These are phyloP conservation scores for Saturnispora kantuleensis DNA, from an alignment of 805 yeast genomes.

Conservation along the genomic window DNA sequence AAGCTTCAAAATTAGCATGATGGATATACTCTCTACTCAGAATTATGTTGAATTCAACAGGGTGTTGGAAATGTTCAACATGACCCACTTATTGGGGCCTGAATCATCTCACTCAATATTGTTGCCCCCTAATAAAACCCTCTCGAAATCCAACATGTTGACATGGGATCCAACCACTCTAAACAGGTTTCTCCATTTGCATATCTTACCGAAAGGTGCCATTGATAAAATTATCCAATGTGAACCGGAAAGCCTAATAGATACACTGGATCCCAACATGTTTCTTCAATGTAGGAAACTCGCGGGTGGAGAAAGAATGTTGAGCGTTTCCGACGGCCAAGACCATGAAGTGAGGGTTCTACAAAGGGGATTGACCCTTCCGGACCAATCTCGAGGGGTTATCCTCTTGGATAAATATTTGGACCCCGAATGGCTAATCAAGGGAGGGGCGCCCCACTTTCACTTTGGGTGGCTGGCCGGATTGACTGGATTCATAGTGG, in stretches of 20 bases:
- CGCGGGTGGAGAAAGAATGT: slow-evolving; percentile 28
- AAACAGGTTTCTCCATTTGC: slow-evolving; percentile 51
- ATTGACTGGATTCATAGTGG: slow-evolving; percentile 39
- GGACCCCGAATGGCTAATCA: slow-evolving; percentile 51
- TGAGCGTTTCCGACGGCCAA: slow-evolving; percentile 37
- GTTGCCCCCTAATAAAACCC: slow-evolving; percentile 56
- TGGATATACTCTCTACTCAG: slow-evolving; percentile 48
- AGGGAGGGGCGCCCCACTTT: slow-evolving; percentile 35
- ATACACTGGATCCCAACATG: slow-evolving; percentile 35
- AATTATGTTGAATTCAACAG: slow-evolving; percentile 39
- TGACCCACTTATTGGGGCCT: slow-evolving; percentile 33
- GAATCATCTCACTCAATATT: slow-evolving; percentile 46
- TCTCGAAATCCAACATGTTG: slow-evolving; percentile 40
- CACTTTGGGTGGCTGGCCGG: slow-evolving; percentile 61
- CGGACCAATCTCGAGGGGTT: slow-evolving; percentile 34
- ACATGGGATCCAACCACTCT: slow-evolving; percentile 29
- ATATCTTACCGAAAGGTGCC: slow-evolving; percentile 54
- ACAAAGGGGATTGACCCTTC: slow-evolving; percentile 51
- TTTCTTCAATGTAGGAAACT: slow-evolving; percentile 35
- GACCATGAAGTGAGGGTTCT: slow-evolving; percentile 51
- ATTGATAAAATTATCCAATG: slow-evolving; percentile 40
- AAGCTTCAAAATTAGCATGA: slow-evolving; percentile 39
- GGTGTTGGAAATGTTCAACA: slow-evolving; percentile 32
- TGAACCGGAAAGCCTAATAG: slow-evolving; percentile 26
- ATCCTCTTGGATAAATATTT: slow-evolving; percentile 60